Evolutionary conservation across 768 basidiomycete genomes (phyloP).

Genomic region (Lyophyllum shimeji): DNA sequence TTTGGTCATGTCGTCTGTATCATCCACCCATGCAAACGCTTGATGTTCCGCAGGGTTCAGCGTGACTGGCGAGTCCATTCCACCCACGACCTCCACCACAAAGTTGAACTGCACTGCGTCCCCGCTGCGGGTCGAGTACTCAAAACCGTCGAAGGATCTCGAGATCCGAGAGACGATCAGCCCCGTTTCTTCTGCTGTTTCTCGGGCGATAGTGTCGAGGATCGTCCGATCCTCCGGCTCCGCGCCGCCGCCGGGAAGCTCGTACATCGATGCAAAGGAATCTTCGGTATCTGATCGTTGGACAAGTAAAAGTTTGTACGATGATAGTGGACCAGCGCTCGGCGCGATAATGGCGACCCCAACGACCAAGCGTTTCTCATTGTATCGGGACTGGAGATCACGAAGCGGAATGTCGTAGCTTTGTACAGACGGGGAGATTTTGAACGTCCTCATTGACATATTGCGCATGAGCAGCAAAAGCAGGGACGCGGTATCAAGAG

Average conservation of each 20-base stretch:
- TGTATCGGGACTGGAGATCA: neutral
- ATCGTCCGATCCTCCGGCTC: neutral
- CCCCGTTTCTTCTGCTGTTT: neutral
- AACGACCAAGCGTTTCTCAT: neutral
- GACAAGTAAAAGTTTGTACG: neutral
- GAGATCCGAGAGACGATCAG: neutral
- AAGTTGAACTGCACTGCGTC: constrained; percentile 3
- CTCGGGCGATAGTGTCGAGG: neutral
- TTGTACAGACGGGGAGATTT: neutral
- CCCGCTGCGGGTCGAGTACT: neutral
- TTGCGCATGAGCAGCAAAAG: neutral
- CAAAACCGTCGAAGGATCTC: neutral
- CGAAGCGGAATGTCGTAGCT: neutral
- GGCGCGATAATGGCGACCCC: neutral
- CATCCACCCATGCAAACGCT: neutral
- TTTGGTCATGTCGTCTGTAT: neutral
- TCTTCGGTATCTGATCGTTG: neutral
- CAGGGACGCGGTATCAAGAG: too few species aligned
- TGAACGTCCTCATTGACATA: neutral
- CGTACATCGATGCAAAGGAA: neutral
- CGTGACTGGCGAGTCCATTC: neutral
- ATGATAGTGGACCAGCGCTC: neutral
- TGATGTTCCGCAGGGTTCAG: neutral
- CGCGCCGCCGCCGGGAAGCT: neutral
- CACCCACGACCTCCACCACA: neutral